A percentile compares a stretch with the other conserved stretches of the same genome.
Conservation (phyloP, 1,284 basidiomycete species). For the Trichosporon sp. region DNA sequence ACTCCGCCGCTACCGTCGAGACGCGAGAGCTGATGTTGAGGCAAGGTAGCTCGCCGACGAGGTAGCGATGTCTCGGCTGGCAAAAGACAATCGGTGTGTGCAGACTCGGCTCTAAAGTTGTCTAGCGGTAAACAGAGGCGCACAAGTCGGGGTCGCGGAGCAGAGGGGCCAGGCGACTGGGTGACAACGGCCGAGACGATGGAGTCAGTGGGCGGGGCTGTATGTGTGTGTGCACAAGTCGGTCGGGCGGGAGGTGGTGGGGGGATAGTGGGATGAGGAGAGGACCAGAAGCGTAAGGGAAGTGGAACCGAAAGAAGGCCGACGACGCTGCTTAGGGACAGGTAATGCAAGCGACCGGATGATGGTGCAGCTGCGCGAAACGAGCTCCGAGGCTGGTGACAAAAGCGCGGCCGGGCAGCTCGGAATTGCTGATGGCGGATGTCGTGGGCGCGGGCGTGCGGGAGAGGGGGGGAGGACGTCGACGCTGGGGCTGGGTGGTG, state of each 20-base stretch:
- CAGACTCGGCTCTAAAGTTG: background rate
- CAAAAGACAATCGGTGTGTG: background rate
- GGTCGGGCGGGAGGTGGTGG: background rate
- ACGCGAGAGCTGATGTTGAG: background rate
- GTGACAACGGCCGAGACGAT: background rate
- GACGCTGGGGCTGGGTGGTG: background rate
- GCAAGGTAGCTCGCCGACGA: background rate
- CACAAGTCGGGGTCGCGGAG: background rate
- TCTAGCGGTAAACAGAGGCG: background rate
- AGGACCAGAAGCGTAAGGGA: background rate
- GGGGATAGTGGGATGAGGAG: background rate
- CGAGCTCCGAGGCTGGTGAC: background rate
- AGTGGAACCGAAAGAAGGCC: background rate
- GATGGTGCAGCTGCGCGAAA: background rate
- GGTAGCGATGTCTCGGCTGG: background rate
- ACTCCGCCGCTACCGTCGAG: background rate
- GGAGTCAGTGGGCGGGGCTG: background rate
- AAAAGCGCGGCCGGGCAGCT: background rate
- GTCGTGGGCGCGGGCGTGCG: background rate
- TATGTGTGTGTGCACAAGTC: background rate
- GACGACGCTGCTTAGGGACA: background rate
- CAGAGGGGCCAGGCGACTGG: background rate
- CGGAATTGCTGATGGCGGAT: background rate
- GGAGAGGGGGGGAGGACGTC: background rate
- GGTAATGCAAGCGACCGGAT: background rate